These are phyloP conservation scores for Boletus bicolor DNA, from an alignment of 768 basidiomycete species.

Conservation along the genomic window DNA sequence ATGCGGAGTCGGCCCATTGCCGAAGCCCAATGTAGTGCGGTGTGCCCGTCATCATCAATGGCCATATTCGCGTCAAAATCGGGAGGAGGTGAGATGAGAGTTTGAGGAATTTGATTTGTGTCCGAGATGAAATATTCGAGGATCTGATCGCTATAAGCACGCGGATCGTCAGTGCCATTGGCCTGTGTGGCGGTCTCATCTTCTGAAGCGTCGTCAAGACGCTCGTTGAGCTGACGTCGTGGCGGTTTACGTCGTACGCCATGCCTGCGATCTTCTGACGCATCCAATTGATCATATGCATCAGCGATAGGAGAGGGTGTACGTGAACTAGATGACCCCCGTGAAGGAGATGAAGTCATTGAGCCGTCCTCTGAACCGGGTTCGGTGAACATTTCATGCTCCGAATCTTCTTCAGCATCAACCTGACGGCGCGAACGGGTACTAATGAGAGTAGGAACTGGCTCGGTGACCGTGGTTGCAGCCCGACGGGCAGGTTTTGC, in stretches of 20 bases:
- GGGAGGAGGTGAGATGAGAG: constrained; percentile 82
- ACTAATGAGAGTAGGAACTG: constrained; percentile 29
- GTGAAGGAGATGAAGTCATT: constrained; percentile 86
- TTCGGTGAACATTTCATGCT: constrained; percentile 59
- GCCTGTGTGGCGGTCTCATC: constrained; percentile 36
- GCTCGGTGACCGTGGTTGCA: constrained; percentile 15
- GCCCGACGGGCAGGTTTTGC: constrained; percentile 29
- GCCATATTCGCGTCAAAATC: constrained; percentile 95
- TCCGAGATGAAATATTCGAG: constrained; percentile 99
- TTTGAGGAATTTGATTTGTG: constrained; percentile 82
- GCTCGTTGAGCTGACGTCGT: constrained; percentile 45
- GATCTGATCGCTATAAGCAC: constrained; percentile 91
- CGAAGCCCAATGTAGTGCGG: constrained; percentile 96
- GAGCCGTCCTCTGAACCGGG: constrained; percentile 84
- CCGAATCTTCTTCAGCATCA: constrained; percentile 54
- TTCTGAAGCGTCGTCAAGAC: constrained; percentile 44
- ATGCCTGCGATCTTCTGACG: constrained; percentile 30
- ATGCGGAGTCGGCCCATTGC: constrained; percentile 98
- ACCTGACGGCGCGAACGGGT: constrained; percentile 60
- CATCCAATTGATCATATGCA: constrained; percentile 31
- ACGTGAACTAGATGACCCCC: constrained; percentile 82
- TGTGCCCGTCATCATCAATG: constrained; percentile 98
- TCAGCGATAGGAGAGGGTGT: constrained; percentile 86
- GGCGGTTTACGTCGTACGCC: constrained; percentile 46
- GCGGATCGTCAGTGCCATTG: constrained; percentile 51